Base-by-base conservation (phyloP, 768 basidiomycete genomes). In the Gymnopilus dilepis region DNA sequence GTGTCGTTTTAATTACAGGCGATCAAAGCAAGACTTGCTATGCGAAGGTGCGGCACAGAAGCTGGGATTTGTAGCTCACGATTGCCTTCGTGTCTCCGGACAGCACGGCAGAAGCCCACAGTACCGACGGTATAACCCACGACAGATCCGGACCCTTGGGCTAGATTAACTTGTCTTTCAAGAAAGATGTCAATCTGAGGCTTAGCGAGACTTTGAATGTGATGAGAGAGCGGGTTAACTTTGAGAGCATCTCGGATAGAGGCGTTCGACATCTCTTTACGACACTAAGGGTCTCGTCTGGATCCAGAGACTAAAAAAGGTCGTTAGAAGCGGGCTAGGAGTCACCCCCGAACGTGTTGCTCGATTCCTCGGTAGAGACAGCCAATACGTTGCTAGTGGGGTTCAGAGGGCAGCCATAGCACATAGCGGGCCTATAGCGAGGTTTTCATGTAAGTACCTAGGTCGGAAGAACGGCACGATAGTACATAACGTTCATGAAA, bases 311-410 rank as follows among this genome's bases (percentile, higher is more conserved):
- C 31, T 33, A 45, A 30, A 51, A 15, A 8, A 26, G 42, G 28
- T 19, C 15, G 17, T 38, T 26, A 30, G 53, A 55, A 60, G 52
- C 42, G 28, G 51, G 34, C 31, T 31, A n/a, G 12, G 38, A 55
- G 5, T 11, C 54, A 62, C 61, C 61, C 61, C 56, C 56, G 51
- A 62, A 62, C 61, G 61, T 62, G 61, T 53, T 58, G 38, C 37
- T 31, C 41, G 33, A 4, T n/a, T 52, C 40, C n/a, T 28, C 26
- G 22, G 40, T 8, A 21, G 19, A 34, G 21, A 38, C 41, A 24
- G 34, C 13, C 50, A 58, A 43, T 19, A 51, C 22, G 30, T 15
- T 53, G 41, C 22, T 43, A 45, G 53, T 53, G 40, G 56, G 50
- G 50, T 58, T 43, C 28, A 19, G 21, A 56, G 19, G 28, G 38